phyloP scores from a whole-genome alignment of 1,139 yeast species.

The Petasospora rhodanensis region DNA sequence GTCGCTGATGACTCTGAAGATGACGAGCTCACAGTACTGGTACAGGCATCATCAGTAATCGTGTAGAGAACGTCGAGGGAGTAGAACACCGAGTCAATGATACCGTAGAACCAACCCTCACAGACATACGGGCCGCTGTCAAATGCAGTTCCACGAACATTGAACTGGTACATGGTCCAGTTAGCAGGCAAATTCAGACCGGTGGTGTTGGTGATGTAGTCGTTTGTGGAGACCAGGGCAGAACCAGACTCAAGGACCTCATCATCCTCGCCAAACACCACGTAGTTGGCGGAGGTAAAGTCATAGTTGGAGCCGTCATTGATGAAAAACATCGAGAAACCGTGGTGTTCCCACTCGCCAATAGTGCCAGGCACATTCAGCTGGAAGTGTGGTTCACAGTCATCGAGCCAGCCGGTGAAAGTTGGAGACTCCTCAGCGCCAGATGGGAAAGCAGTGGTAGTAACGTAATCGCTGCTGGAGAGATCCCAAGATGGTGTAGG shows the following conservation, averaged over 20 bases:
- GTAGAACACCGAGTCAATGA: not conserved
- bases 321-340: not conserved
- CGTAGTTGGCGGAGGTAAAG: constrained; percentile 1
- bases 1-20: too few relatives aligned
- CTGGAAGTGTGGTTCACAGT: not conserved
- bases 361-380: not conserved
- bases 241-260: constrained; percentile 1
- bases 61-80: not conserved
- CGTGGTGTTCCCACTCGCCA: constrained; percentile 1
- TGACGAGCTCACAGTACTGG: not conserved
- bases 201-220: constrained; percentile 5
- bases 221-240: constrained; percentile 3
- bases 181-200: constrained; percentile 2
- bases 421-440: too few relatives aligned
- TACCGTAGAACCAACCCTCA: constrained; percentile 1
- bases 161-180: constrained; percentile 2
- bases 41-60: not conserved
- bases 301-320: not conserved
- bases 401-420: too few relatives aligned
- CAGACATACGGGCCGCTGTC: constrained; percentile 1
- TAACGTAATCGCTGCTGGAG: too few relatives aligned
- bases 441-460: too few relatives aligned
- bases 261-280: constrained; percentile 1
- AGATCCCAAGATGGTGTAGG: too few relatives aligned
- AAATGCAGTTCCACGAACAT: constrained; percentile 1